phyloP scores from a whole-genome alignment of 306 rosid species.

The Herpetospermum pedunculosum region DNA sequence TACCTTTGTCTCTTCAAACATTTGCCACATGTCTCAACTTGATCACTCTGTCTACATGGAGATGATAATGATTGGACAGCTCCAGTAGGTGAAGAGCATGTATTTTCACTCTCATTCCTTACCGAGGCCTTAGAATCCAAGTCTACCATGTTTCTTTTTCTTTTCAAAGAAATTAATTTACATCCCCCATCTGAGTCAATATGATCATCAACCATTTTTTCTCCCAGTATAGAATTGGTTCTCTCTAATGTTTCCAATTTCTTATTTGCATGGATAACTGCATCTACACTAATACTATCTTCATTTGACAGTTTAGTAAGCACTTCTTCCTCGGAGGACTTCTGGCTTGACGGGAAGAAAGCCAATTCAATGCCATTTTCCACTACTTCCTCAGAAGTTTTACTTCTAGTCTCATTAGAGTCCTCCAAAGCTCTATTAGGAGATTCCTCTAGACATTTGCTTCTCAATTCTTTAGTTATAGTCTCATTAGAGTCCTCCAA shows the following conservation, averaged over 20 bases:
- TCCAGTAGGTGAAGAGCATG: conserved; percentile 20
- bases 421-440: conserved; percentile 11
- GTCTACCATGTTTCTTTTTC: conserved; percentile 32
- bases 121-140: conserved; percentile 28
- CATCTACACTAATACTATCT: conserved; percentile 17
- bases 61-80: conserved; percentile 15
- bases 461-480: conserved; percentile 6
- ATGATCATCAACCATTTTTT: conserved; percentile 5
- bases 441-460: conserved; percentile 9
- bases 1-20: conserved; percentile 50
- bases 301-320: conserved; percentile 11
- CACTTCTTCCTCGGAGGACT: conserved; percentile 7
- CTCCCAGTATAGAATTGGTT: conserved; percentile 14
- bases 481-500: conserved; percentile 19
- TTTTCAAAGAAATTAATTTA: conserved; percentile 28
- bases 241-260: conserved; percentile 14
- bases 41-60: conserved; percentile 11
- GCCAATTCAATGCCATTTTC: conserved; percentile 8
- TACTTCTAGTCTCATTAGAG: conserved; percentile 18
- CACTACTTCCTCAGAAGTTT: conserved; percentile 12
- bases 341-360: conserved; percentile 3
- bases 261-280: conserved; percentile 16
- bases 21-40: conserved; percentile 17
- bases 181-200: conserved; percentile 19
- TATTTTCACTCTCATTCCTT: conserved; percentile 20